Conservation (phyloP, 129 eudicot genomes). For the Centella asiatica region DNA sequence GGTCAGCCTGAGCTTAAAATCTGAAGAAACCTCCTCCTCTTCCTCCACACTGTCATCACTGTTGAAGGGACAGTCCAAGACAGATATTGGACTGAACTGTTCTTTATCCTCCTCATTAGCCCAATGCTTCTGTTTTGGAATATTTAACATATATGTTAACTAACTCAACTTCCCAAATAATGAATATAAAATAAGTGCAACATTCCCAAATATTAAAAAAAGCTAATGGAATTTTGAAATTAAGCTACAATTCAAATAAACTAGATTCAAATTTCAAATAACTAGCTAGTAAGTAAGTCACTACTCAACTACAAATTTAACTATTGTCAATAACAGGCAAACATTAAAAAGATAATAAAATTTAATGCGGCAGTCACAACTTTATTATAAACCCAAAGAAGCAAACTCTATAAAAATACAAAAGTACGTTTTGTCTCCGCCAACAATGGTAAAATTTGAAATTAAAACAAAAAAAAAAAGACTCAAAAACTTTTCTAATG, state of each 20-base stretch:
- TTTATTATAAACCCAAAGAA: not conserved
- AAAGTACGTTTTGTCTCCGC: not conserved
- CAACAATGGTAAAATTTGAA: conserved; percentile 13
- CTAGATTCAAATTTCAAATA: too few species aligned
- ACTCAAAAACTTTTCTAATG: not conserved
- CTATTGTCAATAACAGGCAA: too few species aligned
- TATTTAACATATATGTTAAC: not conserved
- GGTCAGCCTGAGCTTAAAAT: conserved; percentile 23
- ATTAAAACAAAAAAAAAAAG: too few species aligned
- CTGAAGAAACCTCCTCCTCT: conserved; percentile 44
- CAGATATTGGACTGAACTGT: conserved; percentile 72
- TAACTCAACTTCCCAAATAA: too few species aligned
- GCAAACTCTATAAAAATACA: not conserved
- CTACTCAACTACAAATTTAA: too few species aligned
- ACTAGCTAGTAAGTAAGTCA: too few species aligned
- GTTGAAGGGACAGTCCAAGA: conserved; percentile 56
- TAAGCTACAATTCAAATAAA: too few species aligned
- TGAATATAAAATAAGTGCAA: too few species aligned
- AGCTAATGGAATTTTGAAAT: too few species aligned
- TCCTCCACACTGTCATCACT: conserved; percentile 38
- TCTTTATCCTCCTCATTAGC: conserved; percentile 43
- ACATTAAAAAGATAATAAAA: not conserved
- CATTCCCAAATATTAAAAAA: too few species aligned
- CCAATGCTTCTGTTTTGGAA: conserved; percentile 23
- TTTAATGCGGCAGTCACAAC: too few species aligned